Percentiles rank a stretch among this genome's conserved stretches.
phyloP scores from a whole-genome alignment of 768 basidiomycete species.

The Lactifluus subvellereus region DNA sequence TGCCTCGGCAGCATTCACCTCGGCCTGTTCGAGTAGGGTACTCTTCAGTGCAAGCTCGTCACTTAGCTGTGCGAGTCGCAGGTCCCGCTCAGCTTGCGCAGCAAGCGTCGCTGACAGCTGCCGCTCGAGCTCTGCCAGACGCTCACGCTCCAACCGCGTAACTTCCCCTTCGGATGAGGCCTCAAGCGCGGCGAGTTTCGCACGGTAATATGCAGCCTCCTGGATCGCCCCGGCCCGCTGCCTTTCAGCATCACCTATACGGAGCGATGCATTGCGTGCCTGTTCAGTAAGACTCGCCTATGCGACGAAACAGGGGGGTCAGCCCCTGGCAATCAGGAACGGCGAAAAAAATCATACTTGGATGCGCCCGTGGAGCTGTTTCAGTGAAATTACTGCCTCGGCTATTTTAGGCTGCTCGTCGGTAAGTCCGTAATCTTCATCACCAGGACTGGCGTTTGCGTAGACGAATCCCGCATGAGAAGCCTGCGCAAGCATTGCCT shows the following conservation, averaged over 20 bases:
- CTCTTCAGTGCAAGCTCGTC: conserved; percentile 74
- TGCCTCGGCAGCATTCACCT: conserved; percentile 70
- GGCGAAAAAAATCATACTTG: conserved; percentile 50
- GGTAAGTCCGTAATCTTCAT: conserved; percentile 29
- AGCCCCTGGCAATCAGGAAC: not conserved
- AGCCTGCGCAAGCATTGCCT: conserved; percentile 69
- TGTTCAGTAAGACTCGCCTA: conserved; percentile 73
- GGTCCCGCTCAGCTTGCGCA: conserved; percentile 61
- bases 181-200: conserved; percentile 88
- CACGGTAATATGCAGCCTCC: conserved; percentile 93
- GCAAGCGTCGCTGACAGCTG: conserved; percentile 56
- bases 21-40: conserved; percentile 72
- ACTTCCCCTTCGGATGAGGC: conserved; percentile 57
- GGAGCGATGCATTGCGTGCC: conserved; percentile 69
- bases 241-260: conserved; percentile 73
- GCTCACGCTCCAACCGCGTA: conserved; percentile 70
- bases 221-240: conserved; percentile 73
- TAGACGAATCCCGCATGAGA: conserved; percentile 72
- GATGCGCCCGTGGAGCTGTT: conserved; percentile 80
- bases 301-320: not conserved
- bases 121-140: conserved; percentile 66
- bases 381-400: conserved; percentile 75
- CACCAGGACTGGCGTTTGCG: conserved; percentile 44
- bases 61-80: conserved; percentile 62
- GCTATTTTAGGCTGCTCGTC: conserved; percentile 50